These are phyloP conservation scores for Citrus sp. DNA, from an alignment of 345 rosid species.

Conservation along the genomic window DNA sequence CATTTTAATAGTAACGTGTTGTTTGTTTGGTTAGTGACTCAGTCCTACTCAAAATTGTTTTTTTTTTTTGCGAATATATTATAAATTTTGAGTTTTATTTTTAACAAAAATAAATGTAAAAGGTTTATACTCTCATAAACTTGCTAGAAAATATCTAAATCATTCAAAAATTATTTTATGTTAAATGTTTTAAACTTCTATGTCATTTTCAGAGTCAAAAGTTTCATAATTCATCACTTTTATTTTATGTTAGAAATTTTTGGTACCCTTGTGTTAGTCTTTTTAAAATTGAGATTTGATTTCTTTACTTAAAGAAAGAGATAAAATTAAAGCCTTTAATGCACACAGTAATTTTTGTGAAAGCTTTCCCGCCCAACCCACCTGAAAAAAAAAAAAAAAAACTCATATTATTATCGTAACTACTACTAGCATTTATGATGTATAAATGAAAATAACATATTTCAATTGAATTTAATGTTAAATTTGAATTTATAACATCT, in stretches of 20 bases:
- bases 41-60: background rate
- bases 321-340: background rate
- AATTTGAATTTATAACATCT: background rate
- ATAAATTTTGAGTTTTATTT: background rate
- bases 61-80: too few species aligned
- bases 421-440: background rate
- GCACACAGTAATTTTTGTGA: background rate
- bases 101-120: too few species aligned
- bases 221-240: too few species aligned
- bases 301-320: background rate
- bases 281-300: background rate
- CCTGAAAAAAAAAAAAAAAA: background rate
- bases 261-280: background rate
- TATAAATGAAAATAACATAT: background rate
- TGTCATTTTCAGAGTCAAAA: too few species aligned
- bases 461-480: background rate
- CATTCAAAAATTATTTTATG: too few species aligned
- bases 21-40: background rate
- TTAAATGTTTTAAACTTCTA: too few species aligned
- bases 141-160: too few species aligned
- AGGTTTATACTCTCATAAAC: too few species aligned
- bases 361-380: background rate
- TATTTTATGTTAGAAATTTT: too few species aligned
- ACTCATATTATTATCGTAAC: background rate
- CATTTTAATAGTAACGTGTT: background rate